Percentiles rank a stretch among this genome's conserved stretches.
Evolutionary conservation across 2,329 filamentous ascomycete species (phyloP).

Genomic region (Pestalotiopsis sp.): DNA sequence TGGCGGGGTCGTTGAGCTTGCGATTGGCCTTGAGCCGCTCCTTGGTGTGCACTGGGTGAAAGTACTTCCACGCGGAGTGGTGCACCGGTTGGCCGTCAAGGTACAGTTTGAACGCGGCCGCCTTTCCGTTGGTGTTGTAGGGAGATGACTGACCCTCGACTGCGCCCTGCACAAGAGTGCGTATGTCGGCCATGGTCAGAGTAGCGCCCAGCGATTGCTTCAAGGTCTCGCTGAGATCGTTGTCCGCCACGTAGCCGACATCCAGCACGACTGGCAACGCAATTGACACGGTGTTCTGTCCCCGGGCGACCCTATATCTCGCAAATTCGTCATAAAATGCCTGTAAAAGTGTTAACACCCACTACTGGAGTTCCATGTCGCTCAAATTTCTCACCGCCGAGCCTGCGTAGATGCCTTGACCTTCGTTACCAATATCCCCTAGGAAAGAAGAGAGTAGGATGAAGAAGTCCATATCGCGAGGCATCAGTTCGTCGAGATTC

Average conservation of each 20-base stretch:
- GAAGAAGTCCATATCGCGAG: conserved; percentile 32
- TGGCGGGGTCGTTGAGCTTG: not conserved
- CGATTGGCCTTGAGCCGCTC: not conserved
- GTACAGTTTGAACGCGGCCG: not conserved
- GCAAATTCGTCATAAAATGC: conserved; percentile 11
- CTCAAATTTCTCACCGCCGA: not conserved
- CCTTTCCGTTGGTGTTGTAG: not conserved
- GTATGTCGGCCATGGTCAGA: not conserved
- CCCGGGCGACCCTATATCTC: not conserved
- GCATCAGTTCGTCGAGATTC: conserved; percentile 26
- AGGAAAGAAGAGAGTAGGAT: conserved; percentile 29
- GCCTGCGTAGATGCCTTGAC: conserved; percentile 30
- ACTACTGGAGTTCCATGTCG: too few relatives aligned
- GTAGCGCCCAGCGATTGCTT: conserved; percentile 8
- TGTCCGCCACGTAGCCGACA: conserved; percentile 7
- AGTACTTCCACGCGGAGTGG: not conserved
- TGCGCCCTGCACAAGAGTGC: conserved; percentile 6
- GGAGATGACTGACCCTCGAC: not conserved
- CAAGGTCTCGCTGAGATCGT: not conserved
- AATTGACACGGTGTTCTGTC: not conserved
- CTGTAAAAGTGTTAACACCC: not conserved
- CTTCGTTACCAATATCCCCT: conserved; percentile 31
- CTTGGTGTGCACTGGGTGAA: not conserved
- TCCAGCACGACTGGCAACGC: not conserved
- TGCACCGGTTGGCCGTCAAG: too few relatives aligned